Evolutionary conservation across 2,329 filamentous ascomycete genomes (phyloP), one percentile per base, ranked within the genome.

Genomic region (Xylariaceae sp.): DNA sequence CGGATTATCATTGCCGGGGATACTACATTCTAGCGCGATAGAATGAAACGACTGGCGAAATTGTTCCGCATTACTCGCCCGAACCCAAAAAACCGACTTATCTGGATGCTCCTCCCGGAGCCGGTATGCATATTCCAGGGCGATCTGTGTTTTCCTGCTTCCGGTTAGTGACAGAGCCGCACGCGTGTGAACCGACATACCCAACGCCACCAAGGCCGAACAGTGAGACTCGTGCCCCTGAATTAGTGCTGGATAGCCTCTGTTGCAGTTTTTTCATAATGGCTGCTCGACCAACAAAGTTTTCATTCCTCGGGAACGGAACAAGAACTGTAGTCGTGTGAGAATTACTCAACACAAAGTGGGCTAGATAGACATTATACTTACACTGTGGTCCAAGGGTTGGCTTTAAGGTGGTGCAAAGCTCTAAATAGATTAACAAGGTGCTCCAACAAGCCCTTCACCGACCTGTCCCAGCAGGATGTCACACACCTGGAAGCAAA

Each of bases 101-200:
- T 67, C 63, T 2, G 59, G 59, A 9, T 30, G 41, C 9, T 26
- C 41, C 8, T 62, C 6, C 11, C 23, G 11, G 11, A 49, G 36
- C 15, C 64, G 62, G 43, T 66, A 66, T 6, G 48, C 55, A 24
- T 70, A 72, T 7, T 50, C 59, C 9, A 72, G 39, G 0, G 67
- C 69, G n/a, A 72, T 65, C 50, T 71, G 69, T 6, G 68, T 70
- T 63, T 71, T 71, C 2, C 68, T 71, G 18, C 7, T 1, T 7
- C 2, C 2, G n/a, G 7, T 67, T 18, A 63, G 56, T 11, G 41
- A 11, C 13, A 1, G 15, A 15, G 20, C 23, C 11, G 16, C 8
- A 11, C 9, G 18, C 5, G n/a, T 3, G 5, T 21, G 15, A 21
- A 27, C 10, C 3, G 10, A 4, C 4, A 9, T 41, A 49, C 36